Evolutionary conservation across 352 stramenopile genomes (phyloP).

Genomic region (Phytophthora lateralis): DNA sequence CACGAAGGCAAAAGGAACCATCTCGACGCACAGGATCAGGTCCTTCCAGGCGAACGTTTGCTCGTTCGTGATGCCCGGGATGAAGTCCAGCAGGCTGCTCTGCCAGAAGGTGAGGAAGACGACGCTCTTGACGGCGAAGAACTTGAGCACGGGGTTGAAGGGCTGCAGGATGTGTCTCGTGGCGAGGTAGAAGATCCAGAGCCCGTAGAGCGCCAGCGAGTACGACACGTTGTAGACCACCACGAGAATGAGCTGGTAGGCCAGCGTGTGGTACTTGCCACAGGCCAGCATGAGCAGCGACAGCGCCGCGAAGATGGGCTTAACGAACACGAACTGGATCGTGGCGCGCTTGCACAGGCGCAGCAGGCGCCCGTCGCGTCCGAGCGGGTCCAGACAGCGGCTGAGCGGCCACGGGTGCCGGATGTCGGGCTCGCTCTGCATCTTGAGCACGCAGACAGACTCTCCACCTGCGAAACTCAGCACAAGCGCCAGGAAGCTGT

Average conservation of each 20-base stretch:
- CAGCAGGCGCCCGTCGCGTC: constrained; percentile 81
- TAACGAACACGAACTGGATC: constrained; percentile 93
- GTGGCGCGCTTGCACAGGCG: constrained; percentile 90
- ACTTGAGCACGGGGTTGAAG: constrained; percentile 92
- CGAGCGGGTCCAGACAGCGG: constrained; percentile 77
- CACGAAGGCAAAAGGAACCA: constrained; percentile 84
- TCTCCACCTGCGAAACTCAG: constrained; percentile 90
- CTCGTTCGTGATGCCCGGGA: constrained; percentile 85
- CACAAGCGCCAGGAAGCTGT: constrained; percentile 91
- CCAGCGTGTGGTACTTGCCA: constrained; percentile 75
- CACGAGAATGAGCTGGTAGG: constrained; percentile 82
- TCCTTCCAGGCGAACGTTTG: constrained; percentile 91
- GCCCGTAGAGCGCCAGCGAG: constrained; percentile 87
- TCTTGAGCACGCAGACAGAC: constrained; percentile 88
- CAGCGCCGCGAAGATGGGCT: constrained; percentile 87
- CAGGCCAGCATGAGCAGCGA: constrained; percentile 83
- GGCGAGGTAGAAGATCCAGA: constrained; percentile 92
- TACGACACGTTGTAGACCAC: constrained; percentile 94
- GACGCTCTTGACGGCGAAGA: constrained; percentile 92
- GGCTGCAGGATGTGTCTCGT: constrained; percentile 86
- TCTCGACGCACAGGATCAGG: constrained; percentile 90
- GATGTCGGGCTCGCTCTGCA: constrained; percentile 84
- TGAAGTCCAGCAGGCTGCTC: constrained; percentile 82
- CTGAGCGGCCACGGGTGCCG: constrained; percentile 82
- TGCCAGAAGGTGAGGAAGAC: constrained; percentile 95